These are phyloP conservation scores for Paulinella micropora DNA, from an alignment of 78 protist species.

Conservation along the genomic window DNA sequence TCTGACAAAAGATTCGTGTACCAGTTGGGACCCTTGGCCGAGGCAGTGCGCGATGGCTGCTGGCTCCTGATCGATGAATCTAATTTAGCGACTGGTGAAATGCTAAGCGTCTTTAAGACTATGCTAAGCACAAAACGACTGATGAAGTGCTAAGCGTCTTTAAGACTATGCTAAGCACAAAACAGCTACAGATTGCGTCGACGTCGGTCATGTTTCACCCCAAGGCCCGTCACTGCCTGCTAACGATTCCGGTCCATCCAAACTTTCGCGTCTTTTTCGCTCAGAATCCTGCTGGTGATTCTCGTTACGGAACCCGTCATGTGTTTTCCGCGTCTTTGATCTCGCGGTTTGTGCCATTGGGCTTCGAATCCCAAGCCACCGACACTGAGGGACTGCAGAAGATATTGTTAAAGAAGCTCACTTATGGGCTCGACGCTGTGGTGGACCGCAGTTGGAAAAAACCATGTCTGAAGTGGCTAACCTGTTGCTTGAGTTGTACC, in stretches of 20 bases:
- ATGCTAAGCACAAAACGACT: too few species aligned
- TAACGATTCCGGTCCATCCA: background rate
- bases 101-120: too few species aligned
- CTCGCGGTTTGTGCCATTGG: too few species aligned
- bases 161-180: too few species aligned
- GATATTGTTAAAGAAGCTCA: too few species aligned
- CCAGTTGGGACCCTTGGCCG: background rate
- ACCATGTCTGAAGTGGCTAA: too few species aligned
- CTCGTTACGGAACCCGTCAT: background rate
- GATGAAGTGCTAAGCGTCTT: background rate
- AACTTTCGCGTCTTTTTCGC: background rate
- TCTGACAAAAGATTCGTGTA: background rate
- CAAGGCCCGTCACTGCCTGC: background rate
- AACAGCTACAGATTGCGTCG: background rate
- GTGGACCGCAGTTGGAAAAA: too few species aligned
- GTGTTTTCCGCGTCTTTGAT: too few species aligned
- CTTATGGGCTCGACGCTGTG: too few species aligned
- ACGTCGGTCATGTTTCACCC: background rate
- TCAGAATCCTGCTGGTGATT: background rate
- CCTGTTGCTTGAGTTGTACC: too few species aligned
- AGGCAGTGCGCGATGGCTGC: background rate
- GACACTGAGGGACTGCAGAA: too few species aligned
- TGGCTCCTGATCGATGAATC: conserved; percentile 7
- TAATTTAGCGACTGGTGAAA: background rate
- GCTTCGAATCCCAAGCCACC: too few species aligned